Conservation (phyloP, 2,329 filamentous ascomycete genomes). For the Aspergillus candidus region DNA sequence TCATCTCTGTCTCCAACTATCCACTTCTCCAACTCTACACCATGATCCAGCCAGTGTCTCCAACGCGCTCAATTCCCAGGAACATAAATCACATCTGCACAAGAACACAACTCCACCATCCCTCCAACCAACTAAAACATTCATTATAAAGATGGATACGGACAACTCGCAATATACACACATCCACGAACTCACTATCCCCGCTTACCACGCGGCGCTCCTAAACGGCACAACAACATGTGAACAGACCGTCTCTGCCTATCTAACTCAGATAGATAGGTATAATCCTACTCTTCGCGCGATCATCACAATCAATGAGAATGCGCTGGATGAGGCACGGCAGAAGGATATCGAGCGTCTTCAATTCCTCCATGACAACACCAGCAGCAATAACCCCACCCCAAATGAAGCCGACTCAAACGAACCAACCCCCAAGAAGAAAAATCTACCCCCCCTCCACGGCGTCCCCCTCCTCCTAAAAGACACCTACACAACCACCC, state of each 20-base stretch:
- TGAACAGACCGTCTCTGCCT: constrained; percentile 49
- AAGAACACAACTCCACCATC: too few species aligned
- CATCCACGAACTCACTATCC: constrained; percentile 53
- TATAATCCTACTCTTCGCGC: constrained; percentile 55
- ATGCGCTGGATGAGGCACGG: constrained; percentile 46
- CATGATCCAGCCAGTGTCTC: too few species aligned
- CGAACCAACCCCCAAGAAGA: background rate
- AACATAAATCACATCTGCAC: too few species aligned
- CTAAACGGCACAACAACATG: constrained; percentile 50
- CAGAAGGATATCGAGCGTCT: constrained; percentile 13
- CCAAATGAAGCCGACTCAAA: too few species aligned
- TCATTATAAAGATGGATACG: too few species aligned
- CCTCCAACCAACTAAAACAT: too few species aligned
- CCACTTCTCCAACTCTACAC: too few species aligned
- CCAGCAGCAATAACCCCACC: too few species aligned
- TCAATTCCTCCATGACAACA: background rate
- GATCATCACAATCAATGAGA: constrained; percentile 49
- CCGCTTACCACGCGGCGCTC: constrained; percentile 51
- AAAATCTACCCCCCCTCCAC: constrained; percentile 39
- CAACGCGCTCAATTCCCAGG: too few species aligned
- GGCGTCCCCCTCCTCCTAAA: constrained; percentile 59
- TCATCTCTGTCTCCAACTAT: too few species aligned
- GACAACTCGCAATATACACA: background rate
- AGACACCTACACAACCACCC: constrained; percentile 56
- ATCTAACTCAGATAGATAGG: constrained; percentile 52